Evolutionary conservation across 306 rosid species (phyloP), one percentile per base, ranked within the genome.

Genomic region (Vigna radiata): DNA sequence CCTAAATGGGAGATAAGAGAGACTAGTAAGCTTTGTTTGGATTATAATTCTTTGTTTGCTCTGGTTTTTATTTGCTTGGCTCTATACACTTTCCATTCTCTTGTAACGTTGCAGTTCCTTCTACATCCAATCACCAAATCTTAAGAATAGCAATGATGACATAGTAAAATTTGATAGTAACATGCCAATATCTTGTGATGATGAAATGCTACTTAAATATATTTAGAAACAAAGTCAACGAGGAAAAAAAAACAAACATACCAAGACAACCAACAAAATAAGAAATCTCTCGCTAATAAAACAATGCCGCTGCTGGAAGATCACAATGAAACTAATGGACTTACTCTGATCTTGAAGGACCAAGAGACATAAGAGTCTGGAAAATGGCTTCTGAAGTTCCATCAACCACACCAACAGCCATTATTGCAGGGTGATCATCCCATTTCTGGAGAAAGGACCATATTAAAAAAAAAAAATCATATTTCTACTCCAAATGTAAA

Each of bases 381-480:
- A 95, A 95, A 85, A 95, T 89, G 65, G 91, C 97, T 85, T 92
- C 99, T 8, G 99, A 92, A 83, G 97, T 87, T 79, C 92, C 99
- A 86, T 88, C 93, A 77, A 95, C 87, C 56, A 88, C 86, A 66
- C 99, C 97, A 64, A 95, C 93, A 43, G 97, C 99, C 99, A 95
- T 95, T 82, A 95, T 88, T 37, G 99, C 99, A 21, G 97, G 99
- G 82, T 95, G 99, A 83, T 95, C 97, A 83, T 90, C 96, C 97
- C 99, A 88, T 72, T 90, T 90, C 99, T 90, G 83, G 83, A 78
- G 68, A 81, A 25, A 49, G 27, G 60, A 76, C 21, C 25, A 72
- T 55, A 25, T 41, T 67, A 59, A 76, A 82, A 56, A 76, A 82
- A 56, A 69, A 76, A 76, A 82, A 56, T 76, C 59, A 15, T 47